Evolutionary conservation across 2,329 filamentous ascomycete genomes (phyloP).

Genomic region (Fusarium keratoplasticum): DNA sequence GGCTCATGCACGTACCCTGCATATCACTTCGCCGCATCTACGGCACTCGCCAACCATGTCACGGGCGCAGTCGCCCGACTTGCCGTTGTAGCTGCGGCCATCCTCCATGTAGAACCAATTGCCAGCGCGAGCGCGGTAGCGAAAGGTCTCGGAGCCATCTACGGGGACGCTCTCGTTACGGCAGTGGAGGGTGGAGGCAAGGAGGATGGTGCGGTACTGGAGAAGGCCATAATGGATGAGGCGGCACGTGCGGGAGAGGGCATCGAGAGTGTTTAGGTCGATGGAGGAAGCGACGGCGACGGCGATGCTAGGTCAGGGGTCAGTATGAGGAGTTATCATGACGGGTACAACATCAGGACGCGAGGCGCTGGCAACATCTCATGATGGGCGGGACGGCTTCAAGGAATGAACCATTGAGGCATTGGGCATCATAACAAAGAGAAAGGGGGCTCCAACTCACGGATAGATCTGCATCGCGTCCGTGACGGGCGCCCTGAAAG

Average conservation of each 20-base stretch:
- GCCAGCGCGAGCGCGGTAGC: slow-evolving; percentile 66
- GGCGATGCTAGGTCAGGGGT: slow-evolving; percentile 71
- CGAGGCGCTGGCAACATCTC: slow-evolving; percentile 10
- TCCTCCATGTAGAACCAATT: slow-evolving; percentile 72
- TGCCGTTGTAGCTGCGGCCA: slow-evolving; percentile 68
- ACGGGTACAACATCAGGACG: not conserved
- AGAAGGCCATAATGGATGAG: slow-evolving; percentile 82
- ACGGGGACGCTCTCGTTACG: slow-evolving; percentile 73
- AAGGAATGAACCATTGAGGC: not conserved
- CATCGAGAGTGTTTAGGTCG: slow-evolving; percentile 88
- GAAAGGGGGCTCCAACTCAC: slow-evolving; percentile 33
- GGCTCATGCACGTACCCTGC: slow-evolving; percentile 71
- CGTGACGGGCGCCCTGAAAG: slow-evolving; percentile 41
- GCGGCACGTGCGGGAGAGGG: slow-evolving; percentile 84
- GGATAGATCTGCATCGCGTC: slow-evolving; percentile 45
- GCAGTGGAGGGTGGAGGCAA: slow-evolving; percentile 83
- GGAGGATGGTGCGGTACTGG: slow-evolving; percentile 79
- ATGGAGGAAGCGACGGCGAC: slow-evolving; percentile 79
- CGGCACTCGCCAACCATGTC: slow-evolving; percentile 90
- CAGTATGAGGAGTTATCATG: slow-evolving; percentile 29
- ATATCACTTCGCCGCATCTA: slow-evolving; percentile 80
- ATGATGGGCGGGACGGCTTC: slow-evolving; percentile 17
- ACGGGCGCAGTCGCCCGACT: slow-evolving; percentile 82
- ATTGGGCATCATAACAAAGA: slow-evolving; percentile 6
- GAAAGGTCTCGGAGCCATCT: slow-evolving; percentile 66